These are phyloP conservation scores for Trichophyton benhamiae DNA, from an alignment of 2,329 filamentous ascomycete species.

Conservation along the genomic window DNA sequence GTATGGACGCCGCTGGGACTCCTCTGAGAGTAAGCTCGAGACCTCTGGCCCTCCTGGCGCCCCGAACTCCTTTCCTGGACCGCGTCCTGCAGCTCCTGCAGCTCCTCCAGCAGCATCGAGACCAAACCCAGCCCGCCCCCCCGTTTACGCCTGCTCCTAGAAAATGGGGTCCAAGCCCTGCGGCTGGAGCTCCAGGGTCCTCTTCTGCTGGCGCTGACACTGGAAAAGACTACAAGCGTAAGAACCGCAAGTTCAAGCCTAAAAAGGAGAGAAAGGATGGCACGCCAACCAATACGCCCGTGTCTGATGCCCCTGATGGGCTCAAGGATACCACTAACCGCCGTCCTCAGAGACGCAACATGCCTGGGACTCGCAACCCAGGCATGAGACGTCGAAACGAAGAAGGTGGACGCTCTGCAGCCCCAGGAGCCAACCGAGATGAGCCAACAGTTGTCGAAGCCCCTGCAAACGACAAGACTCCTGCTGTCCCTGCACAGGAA, in stretches of 20 bases:
- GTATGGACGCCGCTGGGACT: neutral
- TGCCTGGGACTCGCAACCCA: neutral
- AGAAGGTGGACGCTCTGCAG: no score
- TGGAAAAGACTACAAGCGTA: neutral
- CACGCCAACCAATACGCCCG: neutral
- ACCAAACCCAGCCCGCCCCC: neutral
- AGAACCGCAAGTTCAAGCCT: neutral
- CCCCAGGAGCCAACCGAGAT: neutral
- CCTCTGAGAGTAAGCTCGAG: neutral
- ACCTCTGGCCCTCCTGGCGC: neutral
- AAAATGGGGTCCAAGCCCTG: neutral
- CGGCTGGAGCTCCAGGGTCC: neutral
- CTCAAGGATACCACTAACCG: neutral
- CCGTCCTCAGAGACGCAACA: neutral
- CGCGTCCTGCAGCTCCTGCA: neutral
- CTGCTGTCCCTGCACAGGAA: neutral
- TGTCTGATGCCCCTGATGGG: neutral
- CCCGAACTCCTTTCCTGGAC: neutral
- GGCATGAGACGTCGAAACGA: neutral
- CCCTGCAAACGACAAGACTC: neutral
- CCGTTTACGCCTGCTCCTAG: neutral
- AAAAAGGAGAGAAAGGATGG: neutral
- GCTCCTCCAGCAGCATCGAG: neutral
- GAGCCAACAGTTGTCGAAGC: neutral
- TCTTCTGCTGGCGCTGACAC: neutral